A percentile compares a stretch with the other conserved stretches of the same genome.
Evolutionary conservation across 495 filamentous ascomycete species (phyloP).

Genomic region (Letharia columbiana): DNA sequence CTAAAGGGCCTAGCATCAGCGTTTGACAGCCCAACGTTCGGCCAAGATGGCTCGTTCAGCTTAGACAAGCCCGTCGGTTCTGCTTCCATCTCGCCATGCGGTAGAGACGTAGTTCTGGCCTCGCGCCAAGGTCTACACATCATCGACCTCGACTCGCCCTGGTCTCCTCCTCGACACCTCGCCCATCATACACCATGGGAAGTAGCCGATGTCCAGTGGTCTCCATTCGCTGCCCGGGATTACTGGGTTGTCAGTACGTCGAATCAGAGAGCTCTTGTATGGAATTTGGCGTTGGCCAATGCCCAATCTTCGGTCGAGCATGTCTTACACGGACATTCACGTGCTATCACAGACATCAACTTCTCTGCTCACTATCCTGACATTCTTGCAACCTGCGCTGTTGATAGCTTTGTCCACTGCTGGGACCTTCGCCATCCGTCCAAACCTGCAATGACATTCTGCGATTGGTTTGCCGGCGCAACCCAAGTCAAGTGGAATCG

Average conservation of each 20-base stretch:
- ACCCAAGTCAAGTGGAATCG: constrained; percentile 96
- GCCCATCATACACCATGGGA: constrained; percentile 86
- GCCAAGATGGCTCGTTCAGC: constrained; percentile 71
- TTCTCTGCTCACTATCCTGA: constrained; percentile 91
- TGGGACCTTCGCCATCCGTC: constrained; percentile 79
- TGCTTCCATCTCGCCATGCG: constrained; percentile 84
- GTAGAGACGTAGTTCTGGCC: constrained; percentile 84
- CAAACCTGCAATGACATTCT: constrained; percentile 72
- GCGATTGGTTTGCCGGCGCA: constrained; percentile 89
- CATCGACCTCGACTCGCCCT: constrained; percentile 87
- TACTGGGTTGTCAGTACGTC: constrained; percentile 92
- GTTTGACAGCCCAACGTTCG: constrained; percentile 80
- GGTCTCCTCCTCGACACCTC: constrained; percentile 78
- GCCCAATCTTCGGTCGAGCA: constrained; percentile 74
- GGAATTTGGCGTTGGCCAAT: constrained; percentile 75
- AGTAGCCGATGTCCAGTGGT: constrained; percentile 98
- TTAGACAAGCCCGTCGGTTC: constrained; percentile 70
- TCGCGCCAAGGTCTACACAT: constrained; percentile 83
- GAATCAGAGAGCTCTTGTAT: constrained; percentile 90
- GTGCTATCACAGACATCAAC: constrained; percentile 95
- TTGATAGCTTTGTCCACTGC: constrained; percentile 88
- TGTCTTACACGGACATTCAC: constrained; percentile 78
- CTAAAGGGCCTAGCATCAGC: constrained; percentile 42
- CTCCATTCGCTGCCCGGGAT: constrained; percentile 78
- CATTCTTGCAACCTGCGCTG: constrained; percentile 77